A percentile compares a stretch with the other conserved stretches of the same genome.
These are phyloP conservation scores for Penicillium salamii DNA, from an alignment of 495 filamentous ascomycete species.

Conservation along the genomic window DNA sequence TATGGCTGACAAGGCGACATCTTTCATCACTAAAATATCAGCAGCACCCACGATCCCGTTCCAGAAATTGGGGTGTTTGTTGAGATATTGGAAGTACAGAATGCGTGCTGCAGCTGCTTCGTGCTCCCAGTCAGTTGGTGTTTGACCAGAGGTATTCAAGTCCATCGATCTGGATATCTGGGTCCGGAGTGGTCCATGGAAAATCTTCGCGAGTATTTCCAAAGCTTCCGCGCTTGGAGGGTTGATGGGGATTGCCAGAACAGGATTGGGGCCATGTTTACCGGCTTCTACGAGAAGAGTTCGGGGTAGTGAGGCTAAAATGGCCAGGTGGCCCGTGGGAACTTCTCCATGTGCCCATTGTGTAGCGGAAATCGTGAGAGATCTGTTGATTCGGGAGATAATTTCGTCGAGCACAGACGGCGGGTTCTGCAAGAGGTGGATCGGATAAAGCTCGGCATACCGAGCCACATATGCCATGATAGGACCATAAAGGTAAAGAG, in stretches of 20 bases:
- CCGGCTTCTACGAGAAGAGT: constrained; percentile 50
- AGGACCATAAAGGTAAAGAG: constrained; percentile 49
- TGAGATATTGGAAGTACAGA: constrained; percentile 55
- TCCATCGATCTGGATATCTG: constrained; percentile 27
- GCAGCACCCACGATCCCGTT: constrained; percentile 49
- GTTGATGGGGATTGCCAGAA: constrained; percentile 48
- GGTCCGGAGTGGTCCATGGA: constrained; percentile 48
- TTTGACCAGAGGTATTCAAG: constrained; percentile 31
- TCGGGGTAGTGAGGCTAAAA: constrained; percentile 58
- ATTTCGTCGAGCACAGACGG: constrained; percentile 39
- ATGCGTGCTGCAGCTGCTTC: constrained; percentile 56
- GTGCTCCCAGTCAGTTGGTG: constrained; percentile 36
- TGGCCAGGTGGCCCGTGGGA: constrained; percentile 52
- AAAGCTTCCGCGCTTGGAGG: constrained; percentile 52
- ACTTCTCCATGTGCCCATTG: constrained; percentile 51
- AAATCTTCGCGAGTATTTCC: constrained; percentile 51
- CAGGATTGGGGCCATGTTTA: constrained; percentile 39
- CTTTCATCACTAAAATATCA: constrained; percentile 57
- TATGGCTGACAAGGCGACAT: constrained; percentile 55
- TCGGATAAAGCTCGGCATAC: constrained; percentile 54
- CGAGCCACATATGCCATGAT: constrained; percentile 57
- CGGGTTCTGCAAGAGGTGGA: constrained; percentile 50
- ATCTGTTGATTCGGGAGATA: constrained; percentile 41
- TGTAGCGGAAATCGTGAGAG: constrained; percentile 42
- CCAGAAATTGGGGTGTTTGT: constrained; percentile 50